Evolutionary conservation across 2,329 filamentous ascomycete genomes (phyloP).

Genomic region (Chalaropsis thielavioides): DNA sequence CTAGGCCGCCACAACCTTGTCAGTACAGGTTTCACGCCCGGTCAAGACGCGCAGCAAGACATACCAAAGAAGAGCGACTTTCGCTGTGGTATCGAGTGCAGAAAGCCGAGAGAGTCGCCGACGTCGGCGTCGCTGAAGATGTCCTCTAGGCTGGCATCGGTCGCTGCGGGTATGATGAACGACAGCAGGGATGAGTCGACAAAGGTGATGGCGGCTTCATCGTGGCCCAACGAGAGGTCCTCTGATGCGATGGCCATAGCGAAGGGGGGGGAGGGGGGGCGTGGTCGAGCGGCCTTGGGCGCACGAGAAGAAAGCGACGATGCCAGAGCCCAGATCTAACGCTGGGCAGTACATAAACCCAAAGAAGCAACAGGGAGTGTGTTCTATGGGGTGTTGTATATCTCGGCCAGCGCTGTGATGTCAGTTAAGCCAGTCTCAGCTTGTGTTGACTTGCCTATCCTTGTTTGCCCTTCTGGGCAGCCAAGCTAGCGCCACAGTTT

Average conservation of each 20-base stretch:
- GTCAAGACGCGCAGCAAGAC: slow-evolving; percentile 21
- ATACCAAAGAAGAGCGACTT: slow-evolving; percentile 59
- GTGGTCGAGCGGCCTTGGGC: neutral
- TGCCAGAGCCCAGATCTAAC: too few relatives aligned
- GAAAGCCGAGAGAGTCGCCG: slow-evolving; percentile 31
- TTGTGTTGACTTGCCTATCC: neutral
- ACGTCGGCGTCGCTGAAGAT: slow-evolving; percentile 29
- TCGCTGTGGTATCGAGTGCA: slow-evolving; percentile 46
- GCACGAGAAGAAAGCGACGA: too few relatives aligned
- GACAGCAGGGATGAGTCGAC: slow-evolving; percentile 44
- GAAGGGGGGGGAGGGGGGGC: neutral
- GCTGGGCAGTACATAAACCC: too few relatives aligned
- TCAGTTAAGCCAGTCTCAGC: neutral
- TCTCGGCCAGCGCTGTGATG: neutral
- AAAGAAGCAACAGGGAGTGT: too few relatives aligned
- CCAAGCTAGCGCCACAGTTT: slow-evolving; percentile 3
- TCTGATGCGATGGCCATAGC: slow-evolving; percentile 23
- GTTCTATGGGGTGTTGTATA: too few relatives aligned
- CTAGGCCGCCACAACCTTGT: slow-evolving; percentile 29
- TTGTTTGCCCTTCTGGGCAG: slow-evolving; percentile 1
- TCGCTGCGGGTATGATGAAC: slow-evolving; percentile 45
- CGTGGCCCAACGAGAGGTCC: slow-evolving; percentile 21
- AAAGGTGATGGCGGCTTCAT: slow-evolving; percentile 31
- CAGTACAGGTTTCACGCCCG: neutral
- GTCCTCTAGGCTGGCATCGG: slow-evolving; percentile 40